Conservation (phyloP, 345 rosid species). For the Salix viminalis region DNA sequence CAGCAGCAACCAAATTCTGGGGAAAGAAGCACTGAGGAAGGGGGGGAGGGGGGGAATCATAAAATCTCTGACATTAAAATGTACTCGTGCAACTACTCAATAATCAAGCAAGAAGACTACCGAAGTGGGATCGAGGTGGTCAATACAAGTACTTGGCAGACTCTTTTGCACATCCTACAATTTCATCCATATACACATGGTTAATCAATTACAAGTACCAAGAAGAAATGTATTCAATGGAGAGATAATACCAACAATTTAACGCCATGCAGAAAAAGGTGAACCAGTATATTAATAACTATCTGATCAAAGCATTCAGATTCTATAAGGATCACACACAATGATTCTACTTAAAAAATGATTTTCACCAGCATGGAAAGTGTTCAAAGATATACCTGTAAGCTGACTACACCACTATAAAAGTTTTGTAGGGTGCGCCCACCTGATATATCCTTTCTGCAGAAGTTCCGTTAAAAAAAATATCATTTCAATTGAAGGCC, state of each 20-base stretch:
- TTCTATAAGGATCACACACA: background rate
- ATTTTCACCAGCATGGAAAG: background rate
- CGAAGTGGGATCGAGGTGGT: slow-evolving; percentile 72
- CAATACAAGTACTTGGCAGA: slow-evolving; percentile 65
- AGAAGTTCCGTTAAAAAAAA: background rate
- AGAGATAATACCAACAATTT: no score
- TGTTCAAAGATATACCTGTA: slow-evolving; percentile 16
- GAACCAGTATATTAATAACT: background rate
- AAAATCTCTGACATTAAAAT: background rate
- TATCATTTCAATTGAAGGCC: background rate
- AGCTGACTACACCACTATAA: slow-evolving; percentile 26
- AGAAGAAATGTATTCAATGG: background rate
- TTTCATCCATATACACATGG: slow-evolving; percentile 5
- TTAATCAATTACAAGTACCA: background rate
- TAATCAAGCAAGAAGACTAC: slow-evolving; percentile 36
- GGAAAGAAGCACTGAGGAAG: slow-evolving; percentile 34
- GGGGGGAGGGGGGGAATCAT: background rate
- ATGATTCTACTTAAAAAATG: background rate
- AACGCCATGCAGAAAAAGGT: background rate
- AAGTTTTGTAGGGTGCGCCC: slow-evolving; percentile 20
- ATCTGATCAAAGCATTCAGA: background rate
- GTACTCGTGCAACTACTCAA: background rate
- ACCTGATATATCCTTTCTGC: slow-evolving; percentile 27
- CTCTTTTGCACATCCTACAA: slow-evolving; percentile 56
- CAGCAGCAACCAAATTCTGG: slow-evolving; percentile 23